Conservation (phyloP, 768 basidiomycete species). For the Auricularia auricula-judae region DNA sequence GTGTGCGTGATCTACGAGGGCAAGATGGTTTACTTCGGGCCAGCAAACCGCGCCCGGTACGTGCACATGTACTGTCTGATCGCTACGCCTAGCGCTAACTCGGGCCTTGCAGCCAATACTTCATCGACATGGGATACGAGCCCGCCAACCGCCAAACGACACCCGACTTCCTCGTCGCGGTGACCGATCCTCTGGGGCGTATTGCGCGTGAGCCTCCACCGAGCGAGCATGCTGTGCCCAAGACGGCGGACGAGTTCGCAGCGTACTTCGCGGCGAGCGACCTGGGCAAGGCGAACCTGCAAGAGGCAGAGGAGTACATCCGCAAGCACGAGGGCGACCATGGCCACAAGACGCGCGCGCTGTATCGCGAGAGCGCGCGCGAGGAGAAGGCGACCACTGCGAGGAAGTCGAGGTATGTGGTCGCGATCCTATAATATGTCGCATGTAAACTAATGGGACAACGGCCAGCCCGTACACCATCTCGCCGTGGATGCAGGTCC, state of each 20-base stretch:
- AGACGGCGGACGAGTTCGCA: conserved; percentile 47
- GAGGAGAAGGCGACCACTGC: conserved; percentile 41
- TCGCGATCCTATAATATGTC: not conserved
- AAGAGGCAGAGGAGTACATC: conserved; percentile 27
- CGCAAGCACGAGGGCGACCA: not conserved
- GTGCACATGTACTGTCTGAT: not conserved
- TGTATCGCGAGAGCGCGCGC: conserved; percentile 25
- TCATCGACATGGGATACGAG: conserved; percentile 63
- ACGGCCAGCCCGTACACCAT: conserved; percentile 23
- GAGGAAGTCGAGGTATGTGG: conserved; percentile 21
- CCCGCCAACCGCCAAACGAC: conserved; percentile 74
- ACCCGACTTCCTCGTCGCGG: conserved; percentile 67
- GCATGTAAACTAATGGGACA: too few species aligned
- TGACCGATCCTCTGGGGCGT: conserved; percentile 48
- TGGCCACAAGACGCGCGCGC: conserved; percentile 19
- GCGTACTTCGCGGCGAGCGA: conserved; percentile 23
- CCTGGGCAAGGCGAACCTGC: conserved; percentile 19
- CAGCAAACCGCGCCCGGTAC: conserved; percentile 42
- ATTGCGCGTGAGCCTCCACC: conserved; percentile 27
- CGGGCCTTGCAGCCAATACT: conserved; percentile 33
- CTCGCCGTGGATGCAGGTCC: conserved; percentile 35
- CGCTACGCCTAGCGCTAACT: not conserved
- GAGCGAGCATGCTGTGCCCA: conserved; percentile 31
- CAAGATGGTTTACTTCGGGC: conserved; percentile 64
- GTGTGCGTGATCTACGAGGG: conserved; percentile 62